Evolutionary conservation across 192 early-diverging fungal genomes (phyloP).

Genomic region (Coemansia sp.): DNA sequence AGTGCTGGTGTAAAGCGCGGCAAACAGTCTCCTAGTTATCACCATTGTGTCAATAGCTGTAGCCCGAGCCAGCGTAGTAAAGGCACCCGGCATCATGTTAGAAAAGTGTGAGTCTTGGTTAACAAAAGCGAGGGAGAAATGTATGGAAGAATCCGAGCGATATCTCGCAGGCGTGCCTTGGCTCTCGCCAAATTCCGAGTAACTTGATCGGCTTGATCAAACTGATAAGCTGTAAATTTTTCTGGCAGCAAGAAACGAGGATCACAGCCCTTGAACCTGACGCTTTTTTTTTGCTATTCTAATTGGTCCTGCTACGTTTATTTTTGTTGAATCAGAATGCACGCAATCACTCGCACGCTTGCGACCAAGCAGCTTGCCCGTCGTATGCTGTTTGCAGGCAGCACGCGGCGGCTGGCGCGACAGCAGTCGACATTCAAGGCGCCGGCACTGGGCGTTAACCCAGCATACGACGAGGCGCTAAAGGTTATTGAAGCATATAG

Average conservation of each 20-base stretch:
- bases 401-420: too few species aligned
- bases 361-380: neutral
- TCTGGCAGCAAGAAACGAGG: too few species aligned
- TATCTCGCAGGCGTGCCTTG: too few species aligned
- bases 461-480: conserved; percentile 75
- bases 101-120: neutral
- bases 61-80: neutral
- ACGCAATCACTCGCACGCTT: neutral
- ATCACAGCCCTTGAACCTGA: too few species aligned
- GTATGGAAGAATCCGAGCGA: neutral
- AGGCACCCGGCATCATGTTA: neutral
- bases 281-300: too few species aligned
- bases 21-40: neutral
- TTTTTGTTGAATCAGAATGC: too few species aligned
- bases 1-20: neutral
- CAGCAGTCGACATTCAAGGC: conserved; percentile 51
- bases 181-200: too few species aligned
- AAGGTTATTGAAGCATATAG: conserved; percentile 65
- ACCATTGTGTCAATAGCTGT: neutral
- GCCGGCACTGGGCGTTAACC: conserved; percentile 59
- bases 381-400: neutral
- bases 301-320: too few species aligned
- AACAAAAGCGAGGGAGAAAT: neutral
- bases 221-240: too few species aligned
- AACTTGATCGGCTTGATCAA: too few species aligned